phyloP scores from a whole-genome alignment of 2,329 filamentous ascomycete species.

The Arthrobotrys sinensis region DNA sequence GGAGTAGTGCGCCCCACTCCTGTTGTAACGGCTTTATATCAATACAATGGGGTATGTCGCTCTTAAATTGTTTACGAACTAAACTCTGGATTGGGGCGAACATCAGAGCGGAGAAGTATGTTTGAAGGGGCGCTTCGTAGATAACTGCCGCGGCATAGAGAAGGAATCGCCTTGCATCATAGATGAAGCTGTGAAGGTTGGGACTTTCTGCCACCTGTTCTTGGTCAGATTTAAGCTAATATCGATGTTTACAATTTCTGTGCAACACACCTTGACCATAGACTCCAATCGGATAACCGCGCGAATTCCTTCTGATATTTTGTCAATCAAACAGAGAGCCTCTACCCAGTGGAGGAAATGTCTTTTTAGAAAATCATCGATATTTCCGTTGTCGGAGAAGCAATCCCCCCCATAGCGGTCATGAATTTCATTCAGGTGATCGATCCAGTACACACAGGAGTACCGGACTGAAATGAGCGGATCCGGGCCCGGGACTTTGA shows the following conservation, averaged over 20 bases:
- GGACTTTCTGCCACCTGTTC: background rate
- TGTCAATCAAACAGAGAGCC: background rate
- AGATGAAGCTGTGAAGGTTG: background rate
- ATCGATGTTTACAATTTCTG: background rate
- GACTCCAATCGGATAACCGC: background rate
- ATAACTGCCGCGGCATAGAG: conserved; percentile 13
- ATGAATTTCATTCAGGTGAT: conserved; percentile 64
- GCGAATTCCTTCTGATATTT: background rate
- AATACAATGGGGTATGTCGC: background rate
- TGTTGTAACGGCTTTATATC: background rate
- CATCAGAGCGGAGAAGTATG: conserved; percentile 16
- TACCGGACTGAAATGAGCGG: conserved; percentile 65
- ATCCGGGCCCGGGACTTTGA: conserved; percentile 63
- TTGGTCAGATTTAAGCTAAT: background rate
- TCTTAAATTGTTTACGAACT: conserved; percentile 3
- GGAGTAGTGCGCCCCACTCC: conserved; percentile 6
- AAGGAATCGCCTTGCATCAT: conserved; percentile 10
- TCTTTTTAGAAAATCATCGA: conserved; percentile 3
- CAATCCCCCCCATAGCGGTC: background rate
- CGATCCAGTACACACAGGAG: conserved; percentile 66
- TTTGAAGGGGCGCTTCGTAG: conserved; percentile 23
- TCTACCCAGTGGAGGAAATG: conserved; percentile 36
- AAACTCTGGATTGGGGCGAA: conserved; percentile 14
- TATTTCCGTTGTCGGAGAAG: background rate
- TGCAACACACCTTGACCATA: background rate